Evolutionary conservation across 2,329 filamentous ascomycete genomes (phyloP).

Genomic region (Penicillium janthinellum): DNA sequence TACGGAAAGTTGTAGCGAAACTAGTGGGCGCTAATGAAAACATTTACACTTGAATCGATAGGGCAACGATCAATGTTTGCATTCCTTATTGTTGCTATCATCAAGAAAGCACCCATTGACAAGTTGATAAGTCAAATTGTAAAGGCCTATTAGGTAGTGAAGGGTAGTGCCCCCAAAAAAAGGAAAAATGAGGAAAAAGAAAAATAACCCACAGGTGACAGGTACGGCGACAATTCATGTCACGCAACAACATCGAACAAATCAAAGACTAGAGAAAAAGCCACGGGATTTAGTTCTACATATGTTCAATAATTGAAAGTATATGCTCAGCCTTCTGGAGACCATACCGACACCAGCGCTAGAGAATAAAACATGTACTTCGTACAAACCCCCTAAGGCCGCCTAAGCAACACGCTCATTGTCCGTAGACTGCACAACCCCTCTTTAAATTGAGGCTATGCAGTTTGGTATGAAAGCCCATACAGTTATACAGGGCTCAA

Average conservation of each 20-base stretch:
- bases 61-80: neutral
- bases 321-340: neutral
- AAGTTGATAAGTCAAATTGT: neutral
- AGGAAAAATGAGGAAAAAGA: neutral
- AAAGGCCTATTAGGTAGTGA: neutral
- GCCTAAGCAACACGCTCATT: neutral
- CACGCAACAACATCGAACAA: neutral
- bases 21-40: neutral
- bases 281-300: neutral
- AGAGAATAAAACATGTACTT: neutral
- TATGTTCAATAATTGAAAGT: neutral
- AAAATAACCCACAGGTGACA: neutral
- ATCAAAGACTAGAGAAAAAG: neutral
- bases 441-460: no score
- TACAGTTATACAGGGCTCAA: no score
- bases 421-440: neutral
- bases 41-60: neutral
- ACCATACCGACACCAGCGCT: neutral
- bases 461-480: no score
- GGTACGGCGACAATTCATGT: neutral
- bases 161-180: neutral
- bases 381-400: neutral
- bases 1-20: neutral
- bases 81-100: neutral
- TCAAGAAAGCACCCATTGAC: neutral